phyloP scores from a whole-genome alignment of 2,329 filamentous ascomycete species.

The Tolypocladium paradoxum region DNA sequence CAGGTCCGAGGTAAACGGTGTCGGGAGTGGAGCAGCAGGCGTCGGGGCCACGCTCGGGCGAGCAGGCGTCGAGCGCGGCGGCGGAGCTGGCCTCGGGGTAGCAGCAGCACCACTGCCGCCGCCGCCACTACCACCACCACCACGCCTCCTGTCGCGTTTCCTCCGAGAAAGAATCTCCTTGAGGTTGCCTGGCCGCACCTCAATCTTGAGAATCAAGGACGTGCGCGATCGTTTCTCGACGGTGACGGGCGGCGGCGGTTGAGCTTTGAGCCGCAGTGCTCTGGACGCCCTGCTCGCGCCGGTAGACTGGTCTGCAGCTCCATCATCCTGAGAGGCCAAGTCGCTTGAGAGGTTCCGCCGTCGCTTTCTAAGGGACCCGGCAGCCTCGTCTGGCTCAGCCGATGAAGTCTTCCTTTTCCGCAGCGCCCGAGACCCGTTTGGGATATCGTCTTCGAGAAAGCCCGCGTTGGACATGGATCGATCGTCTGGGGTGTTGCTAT shows the following conservation, averaged over 20 bases:
- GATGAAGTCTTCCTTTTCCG: slow-evolving; percentile 79
- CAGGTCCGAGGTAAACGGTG: slow-evolving; percentile 44
- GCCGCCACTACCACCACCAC: slow-evolving; percentile 2
- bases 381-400: slow-evolving; percentile 47
- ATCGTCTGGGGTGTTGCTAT: slow-evolving; percentile 13
- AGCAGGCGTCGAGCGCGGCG: slow-evolving; percentile 11
- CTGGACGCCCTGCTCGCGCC: slow-evolving; percentile 34
- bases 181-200: slow-evolving; percentile 25
- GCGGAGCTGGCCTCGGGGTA: slow-evolving; percentile 13
- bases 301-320: slow-evolving; percentile 15
- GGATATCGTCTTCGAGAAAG: slow-evolving; percentile 59
- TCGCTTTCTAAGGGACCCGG: slow-evolving; percentile 42
- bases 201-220: slow-evolving; percentile 24
- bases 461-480: slow-evolving; percentile 70
- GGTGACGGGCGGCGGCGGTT: slow-evolving; percentile 29
- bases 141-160: slow-evolving; percentile 20
- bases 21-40: slow-evolving; percentile 28
- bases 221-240: slow-evolving; percentile 26
- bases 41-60: slow-evolving; percentile 5
- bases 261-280: slow-evolving; percentile 43
- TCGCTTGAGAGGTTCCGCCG: slow-evolving; percentile 37
- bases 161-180: slow-evolving; percentile 25
- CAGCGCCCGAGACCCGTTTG: slow-evolving; percentile 67
- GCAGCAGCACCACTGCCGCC: not conserved
- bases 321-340: slow-evolving; percentile 24